Conservation (phyloP, 805 yeast species). For the Teunomyces stri region DNA sequence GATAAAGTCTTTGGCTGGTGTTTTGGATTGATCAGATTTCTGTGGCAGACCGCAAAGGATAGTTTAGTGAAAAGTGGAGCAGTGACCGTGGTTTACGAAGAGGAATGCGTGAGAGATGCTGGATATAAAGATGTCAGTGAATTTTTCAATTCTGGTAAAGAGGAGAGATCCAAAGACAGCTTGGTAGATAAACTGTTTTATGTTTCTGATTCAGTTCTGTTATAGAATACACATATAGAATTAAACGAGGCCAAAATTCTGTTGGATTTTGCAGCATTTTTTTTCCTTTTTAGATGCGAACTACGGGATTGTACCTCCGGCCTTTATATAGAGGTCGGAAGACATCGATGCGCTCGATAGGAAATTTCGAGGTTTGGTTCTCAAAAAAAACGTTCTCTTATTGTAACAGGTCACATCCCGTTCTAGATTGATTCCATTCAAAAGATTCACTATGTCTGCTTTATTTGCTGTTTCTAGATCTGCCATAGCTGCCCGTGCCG, state of each 20-base stretch:
- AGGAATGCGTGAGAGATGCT: conserved; percentile 35
- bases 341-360: conserved; percentile 26
- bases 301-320: conserved; percentile 3
- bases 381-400: conserved; percentile 4
- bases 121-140: conserved; percentile 28
- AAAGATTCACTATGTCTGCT: conserved; percentile 27
- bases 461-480: conserved; percentile 35
- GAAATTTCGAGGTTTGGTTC: conserved; percentile 2
- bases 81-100: conserved; percentile 61
- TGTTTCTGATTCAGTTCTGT: neutral
- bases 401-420: conserved; percentile 1
- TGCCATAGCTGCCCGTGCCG: conserved; percentile 24
- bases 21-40: conserved; percentile 66
- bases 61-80: conserved; percentile 55
- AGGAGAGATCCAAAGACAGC: neutral
- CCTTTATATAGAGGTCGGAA: conserved; percentile 17
- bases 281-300: neutral
- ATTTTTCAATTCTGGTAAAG: conserved; percentile 12
- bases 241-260: neutral
- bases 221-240: neutral
- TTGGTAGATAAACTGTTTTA: conserved; percentile 2
- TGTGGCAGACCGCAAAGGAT: conserved; percentile 93
- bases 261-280: conserved; percentile 2
- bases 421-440: conserved; percentile 1
- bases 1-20: conserved; percentile 88